phyloP scores from a whole-genome alignment of 1,284 basidiomycete genomes.

The Puccinia novopanici region DNA sequence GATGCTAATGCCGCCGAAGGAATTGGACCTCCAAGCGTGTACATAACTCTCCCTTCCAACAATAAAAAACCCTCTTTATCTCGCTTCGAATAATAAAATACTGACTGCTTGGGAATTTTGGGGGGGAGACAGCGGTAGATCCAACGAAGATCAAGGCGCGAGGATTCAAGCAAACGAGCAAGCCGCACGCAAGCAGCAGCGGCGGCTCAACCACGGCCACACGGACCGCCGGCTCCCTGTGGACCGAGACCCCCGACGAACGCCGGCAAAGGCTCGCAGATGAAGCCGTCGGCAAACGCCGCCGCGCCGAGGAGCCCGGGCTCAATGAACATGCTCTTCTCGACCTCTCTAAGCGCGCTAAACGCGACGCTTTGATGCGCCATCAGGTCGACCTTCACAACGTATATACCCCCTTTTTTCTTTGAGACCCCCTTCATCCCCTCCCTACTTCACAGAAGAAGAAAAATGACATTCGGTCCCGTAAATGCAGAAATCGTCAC shows the following conservation, averaged over 20 bases:
- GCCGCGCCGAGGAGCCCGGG: conserved; percentile 68
- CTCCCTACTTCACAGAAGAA: neutral
- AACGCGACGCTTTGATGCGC: conserved; percentile 70
- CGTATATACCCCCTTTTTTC: conserved; percentile 62
- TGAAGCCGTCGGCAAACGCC: conserved; percentile 79
- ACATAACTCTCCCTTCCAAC: too few relatives aligned
- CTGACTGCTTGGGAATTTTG: too few relatives aligned
- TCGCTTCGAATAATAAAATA: conserved; percentile 19
- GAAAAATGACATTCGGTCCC: neutral
- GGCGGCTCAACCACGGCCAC: conserved; percentile 60
- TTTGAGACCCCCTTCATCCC: neutral
- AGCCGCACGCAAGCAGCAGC: conserved; percentile 59
- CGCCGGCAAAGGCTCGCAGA: conserved; percentile 79
- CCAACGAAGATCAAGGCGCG: conserved; percentile 72
- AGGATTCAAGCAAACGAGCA: conserved; percentile 68
- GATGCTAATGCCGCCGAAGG: conserved; percentile 87
- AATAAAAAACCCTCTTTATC: too few relatives aligned
- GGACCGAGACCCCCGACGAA: conserved; percentile 91
- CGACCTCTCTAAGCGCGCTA: conserved; percentile 63
- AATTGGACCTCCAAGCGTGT: conserved; percentile 74
- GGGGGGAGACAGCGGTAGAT: conserved; percentile 67
- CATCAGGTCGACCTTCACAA: conserved; percentile 76
- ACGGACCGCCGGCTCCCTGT: conserved; percentile 63
- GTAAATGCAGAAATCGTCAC: conserved; percentile 65
- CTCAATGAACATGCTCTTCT: conserved; percentile 60